phyloP scores from a whole-genome alignment of 495 filamentous ascomycete species.

The Collariella sp. region DNA sequence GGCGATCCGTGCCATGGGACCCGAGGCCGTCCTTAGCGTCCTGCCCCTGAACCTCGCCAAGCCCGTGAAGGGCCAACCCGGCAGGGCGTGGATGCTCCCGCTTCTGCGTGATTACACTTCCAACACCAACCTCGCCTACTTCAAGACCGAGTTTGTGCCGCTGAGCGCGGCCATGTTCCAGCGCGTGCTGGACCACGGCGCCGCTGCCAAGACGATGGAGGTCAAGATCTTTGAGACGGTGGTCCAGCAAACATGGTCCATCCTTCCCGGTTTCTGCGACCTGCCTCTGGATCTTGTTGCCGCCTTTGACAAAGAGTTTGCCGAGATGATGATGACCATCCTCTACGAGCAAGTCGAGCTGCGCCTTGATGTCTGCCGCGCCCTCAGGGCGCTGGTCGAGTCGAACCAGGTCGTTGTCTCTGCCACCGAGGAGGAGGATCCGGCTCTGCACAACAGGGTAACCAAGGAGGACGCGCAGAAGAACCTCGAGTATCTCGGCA shows the following conservation, averaged over 20 bases:
- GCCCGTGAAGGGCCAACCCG: slow-evolving; percentile 64
- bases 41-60: slow-evolving; percentile 78
- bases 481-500: slow-evolving; percentile 69
- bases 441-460: slow-evolving; percentile 62
- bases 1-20: slow-evolving; percentile 82
- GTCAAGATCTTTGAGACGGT: slow-evolving; percentile 96
- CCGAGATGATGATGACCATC: slow-evolving; percentile 81
- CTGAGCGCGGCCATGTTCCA: slow-evolving; percentile 87
- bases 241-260: slow-evolving; percentile 89
- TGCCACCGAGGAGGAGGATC: slow-evolving; percentile 50
- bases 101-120: slow-evolving; percentile 74
- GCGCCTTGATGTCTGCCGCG: slow-evolving; percentile 75
- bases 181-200: slow-evolving; percentile 68
- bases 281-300: slow-evolving; percentile 69
- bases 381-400: slow-evolving; percentile 77
- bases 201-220: slow-evolving; percentile 79
- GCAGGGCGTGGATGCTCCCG: slow-evolving; percentile 90
- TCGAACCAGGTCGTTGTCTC: slow-evolving; percentile 75
- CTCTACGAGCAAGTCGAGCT: slow-evolving; percentile 87
- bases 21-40: slow-evolving; percentile 66
- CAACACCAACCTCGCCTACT: slow-evolving; percentile 79
- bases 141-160: slow-evolving; percentile 75
- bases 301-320: slow-evolving; percentile 81
- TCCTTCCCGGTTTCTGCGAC: slow-evolving; percentile 92
- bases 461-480: slow-evolving; percentile 63